Percentiles rank a stretch among this genome's conserved stretches.
Evolutionary conservation across 495 filamentous ascomycete species (phyloP).

Genomic region (Diplogelasinospora grovesii): DNA sequence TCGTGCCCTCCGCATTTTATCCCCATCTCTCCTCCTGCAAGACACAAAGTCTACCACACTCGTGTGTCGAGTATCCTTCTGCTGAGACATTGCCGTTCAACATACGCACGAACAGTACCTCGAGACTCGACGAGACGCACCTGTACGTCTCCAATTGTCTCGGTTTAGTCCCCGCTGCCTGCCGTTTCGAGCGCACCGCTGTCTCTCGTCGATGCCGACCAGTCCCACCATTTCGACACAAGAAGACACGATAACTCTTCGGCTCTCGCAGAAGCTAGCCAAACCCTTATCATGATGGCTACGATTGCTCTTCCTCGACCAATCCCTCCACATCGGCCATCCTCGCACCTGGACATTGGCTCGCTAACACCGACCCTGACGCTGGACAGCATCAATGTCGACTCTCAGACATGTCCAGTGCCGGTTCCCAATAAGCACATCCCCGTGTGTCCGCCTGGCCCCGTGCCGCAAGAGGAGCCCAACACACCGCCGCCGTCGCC

Average conservation of each 20-base stretch:
- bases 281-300: constrained; percentile 42
- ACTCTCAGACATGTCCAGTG: constrained; percentile 21
- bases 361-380: constrained; percentile 43
- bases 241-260: too few species aligned
- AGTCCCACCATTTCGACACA: constrained; percentile 1
- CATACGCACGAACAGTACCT: too few species aligned
- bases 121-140: too few species aligned
- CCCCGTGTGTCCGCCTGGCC: constrained; percentile 74
- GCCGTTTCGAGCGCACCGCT: too few species aligned
- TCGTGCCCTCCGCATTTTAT: too few species aligned
- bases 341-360: constrained; percentile 41
- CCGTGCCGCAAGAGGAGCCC: constrained; percentile 52
- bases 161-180: too few species aligned
- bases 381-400: constrained; percentile 40
- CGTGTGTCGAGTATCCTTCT: too few species aligned
- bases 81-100: too few species aligned
- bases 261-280: too few species aligned
- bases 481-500: constrained; percentile 64
- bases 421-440: constrained; percentile 88
- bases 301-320: constrained; percentile 49
- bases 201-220: constrained; percentile 14
- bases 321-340: constrained; percentile 39
- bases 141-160: too few species aligned
- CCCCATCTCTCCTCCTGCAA: too few species aligned
- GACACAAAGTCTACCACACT: too few species aligned